A percentile compares a stretch with the other conserved stretches of the same genome.
phyloP scores from a whole-genome alignment of 352 stramenopile genomes.

The Globisporangium paddicum region DNA sequence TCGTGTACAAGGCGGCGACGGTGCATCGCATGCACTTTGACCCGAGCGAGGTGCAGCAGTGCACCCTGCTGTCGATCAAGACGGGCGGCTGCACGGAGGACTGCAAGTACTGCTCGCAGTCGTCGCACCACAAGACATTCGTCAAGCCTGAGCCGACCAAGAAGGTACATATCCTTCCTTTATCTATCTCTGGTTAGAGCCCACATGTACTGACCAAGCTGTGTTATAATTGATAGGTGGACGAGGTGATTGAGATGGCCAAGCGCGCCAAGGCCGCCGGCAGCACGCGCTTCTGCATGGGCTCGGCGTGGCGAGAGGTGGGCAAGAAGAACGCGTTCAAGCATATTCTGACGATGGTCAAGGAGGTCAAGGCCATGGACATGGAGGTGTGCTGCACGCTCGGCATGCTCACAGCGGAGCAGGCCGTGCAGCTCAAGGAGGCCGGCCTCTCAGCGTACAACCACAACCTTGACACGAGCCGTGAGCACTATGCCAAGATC shows the following conservation, averaged over 20 bases:
- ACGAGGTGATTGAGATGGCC: slow-evolving; percentile 96
- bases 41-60: slow-evolving; percentile 96
- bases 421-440: slow-evolving; percentile 96
- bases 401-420: slow-evolving; percentile 95
- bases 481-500: slow-evolving; percentile 97
- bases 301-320: slow-evolving; percentile 95
- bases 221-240: slow-evolving; percentile 31
- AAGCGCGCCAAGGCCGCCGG: slow-evolving; percentile 93
- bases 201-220: too few species aligned
- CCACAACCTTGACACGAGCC: slow-evolving; percentile 98
- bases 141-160: slow-evolving; percentile 97
- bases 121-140: slow-evolving; percentile 96
- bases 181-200: too few species aligned
- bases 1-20: slow-evolving; percentile 95
- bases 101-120: slow-evolving; percentile 97
- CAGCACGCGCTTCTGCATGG: slow-evolving; percentile 98
- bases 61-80: slow-evolving; percentile 97
- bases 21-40: slow-evolving; percentile 98
- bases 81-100: slow-evolving; percentile 93
- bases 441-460: slow-evolving; percentile 98
- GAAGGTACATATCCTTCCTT: slow-evolving; percentile 43
- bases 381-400: slow-evolving; percentile 97
- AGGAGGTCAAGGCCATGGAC: slow-evolving; percentile 88
- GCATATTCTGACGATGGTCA: slow-evolving; percentile 97
- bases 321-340: slow-evolving; percentile 98